phyloP scores from a whole-genome alignment of 2,329 filamentous ascomycete species.

The Phaeomoniella chlamydospora region DNA sequence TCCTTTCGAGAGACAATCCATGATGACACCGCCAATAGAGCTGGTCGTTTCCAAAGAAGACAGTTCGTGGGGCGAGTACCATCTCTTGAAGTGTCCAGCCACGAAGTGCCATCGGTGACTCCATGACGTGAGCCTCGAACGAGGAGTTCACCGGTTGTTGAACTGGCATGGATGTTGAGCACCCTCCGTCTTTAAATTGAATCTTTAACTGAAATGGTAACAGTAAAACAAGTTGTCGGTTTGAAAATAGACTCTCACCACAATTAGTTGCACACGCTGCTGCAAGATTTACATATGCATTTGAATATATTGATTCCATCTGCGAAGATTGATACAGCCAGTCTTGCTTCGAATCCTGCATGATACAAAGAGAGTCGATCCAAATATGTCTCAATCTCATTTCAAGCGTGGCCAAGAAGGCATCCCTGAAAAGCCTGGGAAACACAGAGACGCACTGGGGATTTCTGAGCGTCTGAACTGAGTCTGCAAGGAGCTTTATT shows the following conservation, averaged over 20 bases:
- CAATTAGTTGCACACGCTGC: conserved; percentile 15
- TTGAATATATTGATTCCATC: conserved; percentile 19
- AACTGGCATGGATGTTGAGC: neutral
- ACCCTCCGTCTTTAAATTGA: neutral
- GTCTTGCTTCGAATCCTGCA: conserved; percentile 9
- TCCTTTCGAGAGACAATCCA: no score
- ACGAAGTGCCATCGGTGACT: conserved; percentile 4
- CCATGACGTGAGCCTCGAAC: neutral
- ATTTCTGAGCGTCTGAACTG: neutral
- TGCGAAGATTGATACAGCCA: conserved; percentile 15
- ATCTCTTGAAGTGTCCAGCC: conserved; percentile 7
- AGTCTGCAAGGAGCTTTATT: no score
- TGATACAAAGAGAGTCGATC: conserved; percentile 8
- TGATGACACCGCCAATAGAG: conserved; percentile 8
- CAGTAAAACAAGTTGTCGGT: neutral
- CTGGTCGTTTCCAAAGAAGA: conserved; percentile 5
- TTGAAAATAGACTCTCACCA: neutral
- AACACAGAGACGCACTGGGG: neutral
- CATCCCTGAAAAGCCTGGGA: neutral
- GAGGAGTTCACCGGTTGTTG: neutral
- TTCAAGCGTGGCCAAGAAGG: neutral
- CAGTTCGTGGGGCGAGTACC: conserved; percentile 5
- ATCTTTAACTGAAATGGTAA: neutral
- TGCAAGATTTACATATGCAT: conserved; percentile 19
- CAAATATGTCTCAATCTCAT: neutral